Percentiles rank a stretch among this genome's conserved stretches.
phyloP scores from a whole-genome alignment of 2,329 filamentous ascomycete species.

The Clonostachys rosea region DNA sequence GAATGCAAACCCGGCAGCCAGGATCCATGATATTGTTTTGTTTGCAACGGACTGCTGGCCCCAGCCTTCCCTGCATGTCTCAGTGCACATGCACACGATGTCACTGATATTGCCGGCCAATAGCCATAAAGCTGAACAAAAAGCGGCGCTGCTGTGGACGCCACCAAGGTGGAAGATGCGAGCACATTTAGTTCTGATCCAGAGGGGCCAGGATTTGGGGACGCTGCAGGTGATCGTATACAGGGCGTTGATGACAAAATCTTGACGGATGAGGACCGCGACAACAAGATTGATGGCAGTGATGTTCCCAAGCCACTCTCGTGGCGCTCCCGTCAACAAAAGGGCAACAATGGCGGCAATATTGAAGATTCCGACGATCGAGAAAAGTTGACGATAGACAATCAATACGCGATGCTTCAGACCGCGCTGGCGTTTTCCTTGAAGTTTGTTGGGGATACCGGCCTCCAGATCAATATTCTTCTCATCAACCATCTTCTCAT shows the following conservation, averaged over 20 bases:
- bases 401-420: constrained; percentile 29
- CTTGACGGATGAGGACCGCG: constrained; percentile 40
- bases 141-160: constrained; percentile 34
- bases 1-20: constrained; percentile 44
- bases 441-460: constrained; percentile 22
- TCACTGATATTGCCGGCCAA: constrained; percentile 19
- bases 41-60: constrained; percentile 28
- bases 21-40: constrained; percentile 44
- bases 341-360: constrained; percentile 28
- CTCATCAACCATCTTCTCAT: constrained; percentile 6
- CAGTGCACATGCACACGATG: constrained; percentile 9
- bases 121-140: constrained; percentile 33
- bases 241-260: constrained; percentile 40
- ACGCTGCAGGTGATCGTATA: constrained; percentile 32
- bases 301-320: constrained; percentile 25
- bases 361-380: constrained; percentile 31
- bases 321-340: constrained; percentile 19
- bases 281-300: constrained; percentile 35
- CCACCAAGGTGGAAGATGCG: constrained; percentile 40
- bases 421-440: constrained; percentile 17
- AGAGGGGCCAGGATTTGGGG: constrained; percentile 31
- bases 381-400: constrained; percentile 44
- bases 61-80: constrained; percentile 13
- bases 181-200: constrained; percentile 30
- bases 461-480: constrained; percentile 9